Percentiles rank a stretch among this genome's conserved stretches.
Evolutionary conservation across 164 flowering plant genomes (phyloP).

Genomic region (Chimonanthus praecox): DNA sequence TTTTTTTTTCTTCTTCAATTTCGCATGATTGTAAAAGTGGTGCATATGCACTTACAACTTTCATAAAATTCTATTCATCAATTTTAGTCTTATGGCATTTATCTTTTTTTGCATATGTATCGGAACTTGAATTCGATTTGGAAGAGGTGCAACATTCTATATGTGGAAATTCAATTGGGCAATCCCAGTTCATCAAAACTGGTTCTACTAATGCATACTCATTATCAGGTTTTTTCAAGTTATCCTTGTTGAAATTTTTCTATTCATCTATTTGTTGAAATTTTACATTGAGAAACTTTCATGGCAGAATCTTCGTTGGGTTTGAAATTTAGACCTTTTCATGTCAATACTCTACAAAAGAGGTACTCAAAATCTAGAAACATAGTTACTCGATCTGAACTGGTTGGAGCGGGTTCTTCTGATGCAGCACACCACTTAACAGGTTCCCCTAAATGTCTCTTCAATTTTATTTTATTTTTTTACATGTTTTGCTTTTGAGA

Average conservation of each 20-base stretch:
- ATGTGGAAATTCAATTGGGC: slow-evolving; percentile 30
- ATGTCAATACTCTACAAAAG: background rate
- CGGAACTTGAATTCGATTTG: background rate
- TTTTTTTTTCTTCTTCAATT: background rate
- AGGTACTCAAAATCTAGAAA: slow-evolving; percentile 18
- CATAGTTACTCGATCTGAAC: slow-evolving; percentile 44
- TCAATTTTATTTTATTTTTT: slow-evolving; percentile 5
- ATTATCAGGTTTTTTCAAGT: slow-evolving; percentile 37
- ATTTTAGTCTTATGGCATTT: background rate
- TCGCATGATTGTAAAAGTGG: too few species aligned
- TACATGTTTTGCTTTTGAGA: too few species aligned
- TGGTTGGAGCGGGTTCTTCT: slow-evolving; percentile 43
- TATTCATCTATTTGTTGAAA: background rate
- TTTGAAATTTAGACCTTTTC: background rate
- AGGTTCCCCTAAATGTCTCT: slow-evolving; percentile 30
- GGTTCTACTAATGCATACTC: slow-evolving; percentile 41
- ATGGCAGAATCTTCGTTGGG: slow-evolving; percentile 2
- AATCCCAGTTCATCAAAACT: slow-evolving; percentile 47
- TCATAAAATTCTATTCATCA: background rate
- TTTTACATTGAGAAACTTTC: background rate
- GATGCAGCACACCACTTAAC: slow-evolving; percentile 34
- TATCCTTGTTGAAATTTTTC: background rate
- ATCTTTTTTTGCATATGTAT: background rate
- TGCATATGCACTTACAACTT: too few species aligned
- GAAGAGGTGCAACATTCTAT: slow-evolving; percentile 4